Evolutionary conservation across 306 rosid genomes (phyloP).

Genomic region (Fragaria iinumae): DNA sequence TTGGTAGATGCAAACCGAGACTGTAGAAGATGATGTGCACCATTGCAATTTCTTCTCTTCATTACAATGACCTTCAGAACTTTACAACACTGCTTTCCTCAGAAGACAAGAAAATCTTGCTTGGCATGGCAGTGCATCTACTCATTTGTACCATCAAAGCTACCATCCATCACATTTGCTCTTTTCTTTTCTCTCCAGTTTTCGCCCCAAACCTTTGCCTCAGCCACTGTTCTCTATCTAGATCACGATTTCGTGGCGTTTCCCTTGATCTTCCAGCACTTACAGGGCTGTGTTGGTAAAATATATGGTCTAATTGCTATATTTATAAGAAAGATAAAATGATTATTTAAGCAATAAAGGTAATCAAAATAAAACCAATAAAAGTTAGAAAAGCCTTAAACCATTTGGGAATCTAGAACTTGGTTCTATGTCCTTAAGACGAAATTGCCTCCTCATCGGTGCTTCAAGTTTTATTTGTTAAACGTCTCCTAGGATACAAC

Average conservation of each 20-base stretch:
- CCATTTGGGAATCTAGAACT: no score
- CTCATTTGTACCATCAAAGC: slow-evolving; percentile 87
- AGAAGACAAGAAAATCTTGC: slow-evolving; percentile 27
- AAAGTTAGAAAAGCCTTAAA: no score
- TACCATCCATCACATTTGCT: slow-evolving; percentile 71
- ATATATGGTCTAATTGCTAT: no score
- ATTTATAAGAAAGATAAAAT: no score
- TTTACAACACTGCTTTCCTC: slow-evolving; percentile 28
- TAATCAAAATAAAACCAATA: no score
- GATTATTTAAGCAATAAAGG: no score
- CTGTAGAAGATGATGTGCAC: slow-evolving; percentile 32
- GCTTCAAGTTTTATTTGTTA: no score
- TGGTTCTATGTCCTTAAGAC: no score
- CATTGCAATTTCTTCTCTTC: slow-evolving; percentile 29
- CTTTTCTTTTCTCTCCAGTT: slow-evolving; percentile 93
- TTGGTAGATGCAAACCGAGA: slow-evolving; percentile 43
- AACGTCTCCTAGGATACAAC: no score
- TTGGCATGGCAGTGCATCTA: slow-evolving; percentile 30
- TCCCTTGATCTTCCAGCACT: slow-evolving; percentile 78
- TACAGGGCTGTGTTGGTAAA: slow-evolving; percentile 82
- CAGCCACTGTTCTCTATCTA: slow-evolving; percentile 97
- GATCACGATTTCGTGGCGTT: slow-evolving; percentile 79
- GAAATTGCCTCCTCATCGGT: no score
- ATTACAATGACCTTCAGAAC: slow-evolving; percentile 31
- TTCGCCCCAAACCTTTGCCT: slow-evolving; percentile 95